These are phyloP conservation scores for Dalbergia cochinchinensis DNA, from an alignment of 306 rosid genomes.

Conservation along the genomic window DNA sequence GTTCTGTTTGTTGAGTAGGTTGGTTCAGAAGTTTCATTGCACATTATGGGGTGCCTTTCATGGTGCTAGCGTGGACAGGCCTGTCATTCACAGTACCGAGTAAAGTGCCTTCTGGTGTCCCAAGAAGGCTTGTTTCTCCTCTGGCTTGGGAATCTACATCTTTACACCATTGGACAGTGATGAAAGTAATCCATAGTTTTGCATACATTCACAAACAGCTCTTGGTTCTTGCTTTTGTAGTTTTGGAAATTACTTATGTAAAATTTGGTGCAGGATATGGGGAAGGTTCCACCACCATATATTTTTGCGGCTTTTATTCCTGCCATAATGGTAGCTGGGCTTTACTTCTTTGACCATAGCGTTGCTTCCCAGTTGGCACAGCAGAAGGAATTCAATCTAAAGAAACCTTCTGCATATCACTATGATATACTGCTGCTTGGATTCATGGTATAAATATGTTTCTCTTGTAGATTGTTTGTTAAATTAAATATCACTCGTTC, in stretches of 20 bases:
- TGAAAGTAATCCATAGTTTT: constrained; percentile 59
- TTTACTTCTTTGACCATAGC: constrained; percentile 87
- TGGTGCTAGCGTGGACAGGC: constrained; percentile 82
- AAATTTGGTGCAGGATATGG: constrained; percentile 75
- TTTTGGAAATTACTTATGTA: constrained; percentile 7
- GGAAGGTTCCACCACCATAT: constrained; percentile 66
- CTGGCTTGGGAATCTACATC: constrained; percentile 81
- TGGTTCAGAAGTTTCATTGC: constrained; percentile 78
- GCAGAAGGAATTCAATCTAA: constrained; percentile 90
- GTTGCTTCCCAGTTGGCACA: constrained; percentile 96
- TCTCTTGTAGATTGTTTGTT: neutral
- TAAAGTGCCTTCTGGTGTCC: constrained; percentile 77
- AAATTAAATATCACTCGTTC: neutral
- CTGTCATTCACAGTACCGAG: constrained; percentile 68
- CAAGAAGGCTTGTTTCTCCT: constrained; percentile 82
- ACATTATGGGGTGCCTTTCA: constrained; percentile 86
- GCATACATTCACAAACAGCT: neutral
- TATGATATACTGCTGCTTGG: constrained; percentile 83
- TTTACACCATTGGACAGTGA: constrained; percentile 79
- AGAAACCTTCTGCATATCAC: constrained; percentile 88
- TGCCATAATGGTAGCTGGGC: constrained; percentile 85
- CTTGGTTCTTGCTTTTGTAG: neutral
- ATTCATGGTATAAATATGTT: constrained; percentile 57
- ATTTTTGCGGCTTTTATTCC: constrained; percentile 82
- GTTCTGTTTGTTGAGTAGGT: constrained; percentile 50